phyloP scores from a whole-genome alignment of 495 filamentous ascomycete species.

The Talaromyces proteolyticus region DNA sequence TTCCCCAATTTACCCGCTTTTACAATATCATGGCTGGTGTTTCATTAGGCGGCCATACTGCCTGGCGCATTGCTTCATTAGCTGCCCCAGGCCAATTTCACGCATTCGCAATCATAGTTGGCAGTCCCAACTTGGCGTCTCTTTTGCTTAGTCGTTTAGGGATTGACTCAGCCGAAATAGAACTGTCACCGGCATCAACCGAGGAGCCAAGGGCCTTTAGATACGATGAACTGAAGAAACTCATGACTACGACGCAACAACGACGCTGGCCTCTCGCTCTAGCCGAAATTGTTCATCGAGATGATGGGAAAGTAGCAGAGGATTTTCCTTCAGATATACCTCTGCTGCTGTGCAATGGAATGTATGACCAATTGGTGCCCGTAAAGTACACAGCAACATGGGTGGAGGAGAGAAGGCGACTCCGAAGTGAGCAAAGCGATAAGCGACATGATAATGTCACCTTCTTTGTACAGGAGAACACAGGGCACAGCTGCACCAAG shows the following conservation, averaged over 20 bases:
- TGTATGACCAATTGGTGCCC: neutral
- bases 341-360: neutral
- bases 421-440: too few relatives aligned
- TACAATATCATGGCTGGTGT: constrained; percentile 2
- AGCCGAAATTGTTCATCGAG: neutral
- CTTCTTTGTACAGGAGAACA: constrained; percentile 1
- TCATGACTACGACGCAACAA: neutral
- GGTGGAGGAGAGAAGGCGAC: neutral
- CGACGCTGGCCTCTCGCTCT: neutral
- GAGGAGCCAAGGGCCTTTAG: neutral
- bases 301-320: neutral
- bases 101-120: neutral
- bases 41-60: constrained; percentile 1
- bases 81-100: constrained; percentile 1
- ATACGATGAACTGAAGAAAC: neutral
- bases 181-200: neutral
- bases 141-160: neutral
- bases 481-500: constrained; percentile 1
- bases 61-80: neutral
- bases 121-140: neutral
- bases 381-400: neutral
- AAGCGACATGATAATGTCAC: too few relatives aligned
- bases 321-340: neutral
- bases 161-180: neutral
- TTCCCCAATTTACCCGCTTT: neutral